These are phyloP conservation scores for Vitis vinifera DNA, from an alignment of 164 flowering plant species.

Conservation along the genomic window ASM3070453v1 NC_081815.1:7655001-7655500, in stretches of 20 bases:
- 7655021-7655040: background rate
- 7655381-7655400: conserved; percentile 71
- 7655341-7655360: conserved; percentile 77
- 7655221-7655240: background rate
- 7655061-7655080: background rate
- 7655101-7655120: too few relatives aligned
- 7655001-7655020: background rate
- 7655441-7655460: conserved; percentile 22
- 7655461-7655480: conserved; percentile 20
- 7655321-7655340: conserved; percentile 76
- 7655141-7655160: too few relatives aligned
- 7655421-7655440: conserved; percentile 34
- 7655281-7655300: conserved; percentile 7
- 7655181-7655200: background rate
- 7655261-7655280: background rate
- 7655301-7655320: conserved; percentile 79
- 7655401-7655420: conserved; percentile 52
- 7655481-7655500: conserved; percentile 8
- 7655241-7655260: background rate
- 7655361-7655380: conserved; percentile 79
- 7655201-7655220: background rate
- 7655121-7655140: too few relatives aligned
- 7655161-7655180: background rate
- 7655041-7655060: background rate
- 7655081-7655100: background rate